A percentile compares a stretch with the other conserved stretches of the same genome.
Conservation (phyloP, 805 yeast genomes). For the Sungouiella blattae region DNA sequence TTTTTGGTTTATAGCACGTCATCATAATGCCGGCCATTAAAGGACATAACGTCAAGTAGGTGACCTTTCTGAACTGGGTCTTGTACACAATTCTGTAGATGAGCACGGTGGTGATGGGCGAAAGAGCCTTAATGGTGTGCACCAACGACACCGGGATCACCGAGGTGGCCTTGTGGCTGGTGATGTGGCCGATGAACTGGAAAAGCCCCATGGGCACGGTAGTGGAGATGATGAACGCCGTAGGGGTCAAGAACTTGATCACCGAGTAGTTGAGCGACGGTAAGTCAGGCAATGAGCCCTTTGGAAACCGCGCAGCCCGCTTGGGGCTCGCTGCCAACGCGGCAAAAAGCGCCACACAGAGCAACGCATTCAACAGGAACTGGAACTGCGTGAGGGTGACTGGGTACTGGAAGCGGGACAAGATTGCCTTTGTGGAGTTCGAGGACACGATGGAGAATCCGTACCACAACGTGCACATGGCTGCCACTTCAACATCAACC, state of each 20-base stretch:
- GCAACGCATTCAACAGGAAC: slow-evolving; percentile 64
- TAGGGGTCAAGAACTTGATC: slow-evolving; percentile 50
- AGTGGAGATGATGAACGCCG: slow-evolving; percentile 48
- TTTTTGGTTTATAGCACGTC: slow-evolving; percentile 54
- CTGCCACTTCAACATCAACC: slow-evolving; percentile 12
- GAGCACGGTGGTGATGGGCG: slow-evolving; percentile 84
- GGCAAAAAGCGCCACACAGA: slow-evolving; percentile 48
- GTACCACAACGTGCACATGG: slow-evolving; percentile 77
- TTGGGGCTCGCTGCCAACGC: slow-evolving; percentile 28
- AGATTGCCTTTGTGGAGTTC: slow-evolving; percentile 74
- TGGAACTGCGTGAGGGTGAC: slow-evolving; percentile 88
- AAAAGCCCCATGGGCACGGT: slow-evolving; percentile 94
- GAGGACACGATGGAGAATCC: slow-evolving; percentile 73
- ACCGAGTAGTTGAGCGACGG: slow-evolving; percentile 21
- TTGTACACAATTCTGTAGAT: slow-evolving; percentile 66
- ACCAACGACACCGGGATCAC: slow-evolving; percentile 92
- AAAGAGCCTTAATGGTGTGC: slow-evolving; percentile 88
- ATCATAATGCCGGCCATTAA: slow-evolving; percentile 82
- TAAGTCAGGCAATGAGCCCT: slow-evolving; percentile 18
- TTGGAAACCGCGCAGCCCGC: slow-evolving; percentile 17
- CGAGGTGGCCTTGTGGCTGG: slow-evolving; percentile 89
- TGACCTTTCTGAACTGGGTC: slow-evolving; percentile 53
- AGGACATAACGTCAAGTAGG: slow-evolving; percentile 79
- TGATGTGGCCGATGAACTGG: slow-evolving; percentile 88
- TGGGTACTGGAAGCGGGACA: slow-evolving; percentile 70